Conservation (phyloP, 495 filamentous ascomycete genomes). For the Xylaria longipes region DNA sequence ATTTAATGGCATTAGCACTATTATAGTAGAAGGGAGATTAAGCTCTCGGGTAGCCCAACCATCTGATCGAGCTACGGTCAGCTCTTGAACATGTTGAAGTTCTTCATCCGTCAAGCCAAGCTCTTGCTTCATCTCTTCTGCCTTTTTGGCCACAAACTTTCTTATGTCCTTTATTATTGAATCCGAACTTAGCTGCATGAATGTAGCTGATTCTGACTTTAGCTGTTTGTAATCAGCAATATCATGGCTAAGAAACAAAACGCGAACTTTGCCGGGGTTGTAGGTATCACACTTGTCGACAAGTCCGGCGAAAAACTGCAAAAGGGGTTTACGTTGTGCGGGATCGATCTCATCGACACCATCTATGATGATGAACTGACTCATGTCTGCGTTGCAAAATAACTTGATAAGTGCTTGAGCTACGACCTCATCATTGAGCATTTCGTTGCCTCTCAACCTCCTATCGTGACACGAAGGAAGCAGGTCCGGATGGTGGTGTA, state of each 20-base stretch:
- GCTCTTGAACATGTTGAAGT: neutral
- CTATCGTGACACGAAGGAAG: slow-evolving; percentile 43
- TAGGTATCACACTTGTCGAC: slow-evolving; percentile 33
- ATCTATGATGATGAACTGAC: slow-evolving; percentile 51
- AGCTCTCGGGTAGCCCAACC: neutral
- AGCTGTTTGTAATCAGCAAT: slow-evolving; percentile 37
- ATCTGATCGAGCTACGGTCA: slow-evolving; percentile 1
- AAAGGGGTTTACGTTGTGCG: slow-evolving; percentile 37
- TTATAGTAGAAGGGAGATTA: neutral
- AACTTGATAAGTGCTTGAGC: slow-evolving; percentile 41
- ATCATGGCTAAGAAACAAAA: slow-evolving; percentile 50
- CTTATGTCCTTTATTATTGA: neutral
- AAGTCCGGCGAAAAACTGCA: slow-evolving; percentile 37
- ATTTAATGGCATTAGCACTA: neutral
- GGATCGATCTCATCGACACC: slow-evolving; percentile 53
- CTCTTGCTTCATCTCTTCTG: neutral
- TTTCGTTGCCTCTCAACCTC: slow-evolving; percentile 35
- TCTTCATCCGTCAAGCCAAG: slow-evolving; percentile 8
- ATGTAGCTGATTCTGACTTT: slow-evolving; percentile 23
- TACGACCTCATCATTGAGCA: slow-evolving; percentile 34
- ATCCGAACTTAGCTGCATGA: neutral
- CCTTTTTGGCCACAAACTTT: neutral
- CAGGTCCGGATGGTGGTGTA: slow-evolving; percentile 40
- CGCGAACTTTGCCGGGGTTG: slow-evolving; percentile 41
- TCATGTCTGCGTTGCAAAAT: slow-evolving; percentile 34